Evolutionary conservation across 306 rosid genomes (phyloP).

Genomic region (Erythrophleum fordii): DNA sequence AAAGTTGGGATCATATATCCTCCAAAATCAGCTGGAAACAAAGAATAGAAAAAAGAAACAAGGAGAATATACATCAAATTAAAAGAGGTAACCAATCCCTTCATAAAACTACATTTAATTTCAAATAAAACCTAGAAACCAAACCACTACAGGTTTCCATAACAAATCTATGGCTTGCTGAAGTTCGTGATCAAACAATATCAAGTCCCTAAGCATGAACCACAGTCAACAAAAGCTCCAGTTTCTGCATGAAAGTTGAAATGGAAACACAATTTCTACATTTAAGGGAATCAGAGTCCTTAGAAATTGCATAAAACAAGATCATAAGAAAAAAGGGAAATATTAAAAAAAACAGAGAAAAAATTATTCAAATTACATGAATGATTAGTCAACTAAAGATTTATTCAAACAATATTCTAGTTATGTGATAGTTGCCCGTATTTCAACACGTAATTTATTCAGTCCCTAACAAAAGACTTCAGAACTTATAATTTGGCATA

Average conservation of each 20-base stretch:
- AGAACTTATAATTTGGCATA: background rate
- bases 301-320: background rate
- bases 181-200: conserved; percentile 8
- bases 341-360: background rate
- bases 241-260: background rate
- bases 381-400: background rate
- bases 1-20: background rate
- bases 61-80: background rate
- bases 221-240: conserved; percentile 8
- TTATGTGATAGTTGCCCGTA: background rate
- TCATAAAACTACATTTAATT: background rate
- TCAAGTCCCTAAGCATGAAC: conserved; percentile 27
- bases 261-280: conserved; percentile 17
- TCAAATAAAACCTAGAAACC: conserved; percentile 31
- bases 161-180: conserved; percentile 8
- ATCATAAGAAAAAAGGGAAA: background rate
- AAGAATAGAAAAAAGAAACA: background rate
- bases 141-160: conserved; percentile 22
- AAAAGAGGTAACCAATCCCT: background rate
- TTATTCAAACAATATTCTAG: background rate
- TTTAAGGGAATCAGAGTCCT: background rate
- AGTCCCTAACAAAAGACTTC: background rate
- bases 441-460: background rate
- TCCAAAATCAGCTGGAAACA: background rate
- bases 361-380: background rate